Evolutionary conservation across 2,329 filamentous ascomycete species (phyloP).

Genomic region (Colletotrichum sp.): DNA sequence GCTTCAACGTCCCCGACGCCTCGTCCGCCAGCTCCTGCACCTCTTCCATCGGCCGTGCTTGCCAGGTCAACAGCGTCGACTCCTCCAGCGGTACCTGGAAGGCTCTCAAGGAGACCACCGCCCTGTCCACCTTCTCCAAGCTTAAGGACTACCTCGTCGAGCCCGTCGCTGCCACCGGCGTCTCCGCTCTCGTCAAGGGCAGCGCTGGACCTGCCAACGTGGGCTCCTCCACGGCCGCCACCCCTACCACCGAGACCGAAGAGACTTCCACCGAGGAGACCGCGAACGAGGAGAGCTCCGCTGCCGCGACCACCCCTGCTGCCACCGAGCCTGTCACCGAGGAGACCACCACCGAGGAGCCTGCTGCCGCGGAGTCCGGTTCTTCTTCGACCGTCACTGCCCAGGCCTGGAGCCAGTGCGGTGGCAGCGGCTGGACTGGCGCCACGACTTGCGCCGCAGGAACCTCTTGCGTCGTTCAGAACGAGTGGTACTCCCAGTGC

Average conservation of each 20-base stretch:
- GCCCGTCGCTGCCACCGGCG: slow-evolving; percentile 27
- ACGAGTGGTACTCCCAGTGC: slow-evolving; percentile 61
- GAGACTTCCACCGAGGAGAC: not conserved
- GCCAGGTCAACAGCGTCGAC: slow-evolving; percentile 10
- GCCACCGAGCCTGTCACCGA: not conserved
- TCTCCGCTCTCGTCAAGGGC: slow-evolving; percentile 26
- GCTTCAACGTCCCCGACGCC: slow-evolving; percentile 26
- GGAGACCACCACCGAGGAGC: not conserved
- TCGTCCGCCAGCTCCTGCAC: slow-evolving; percentile 17
- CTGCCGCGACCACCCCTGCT: not conserved
- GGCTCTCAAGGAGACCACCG: slow-evolving; percentile 22
- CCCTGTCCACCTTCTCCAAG: slow-evolving; percentile 18
- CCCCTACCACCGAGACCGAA: not conserved
- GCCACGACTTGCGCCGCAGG: slow-evolving; percentile 27
- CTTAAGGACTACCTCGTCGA: slow-evolving; percentile 26
- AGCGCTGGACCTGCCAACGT: slow-evolving; percentile 29
- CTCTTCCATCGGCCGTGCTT: slow-evolving; percentile 4
- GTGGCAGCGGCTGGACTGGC: slow-evolving; percentile 27
- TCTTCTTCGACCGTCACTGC: not conserved
- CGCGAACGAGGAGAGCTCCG: not conserved
- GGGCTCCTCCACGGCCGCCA: slow-evolving; percentile 5
- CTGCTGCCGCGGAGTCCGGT: not conserved
- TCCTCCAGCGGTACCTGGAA: slow-evolving; percentile 26
- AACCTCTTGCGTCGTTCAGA: slow-evolving; percentile 18
- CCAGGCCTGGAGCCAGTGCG: slow-evolving; percentile 27